These are phyloP conservation scores for Cryptococcus sp. DNA, from an alignment of 1,284 basidiomycete genomes.

Conservation along the genomic window DNA sequence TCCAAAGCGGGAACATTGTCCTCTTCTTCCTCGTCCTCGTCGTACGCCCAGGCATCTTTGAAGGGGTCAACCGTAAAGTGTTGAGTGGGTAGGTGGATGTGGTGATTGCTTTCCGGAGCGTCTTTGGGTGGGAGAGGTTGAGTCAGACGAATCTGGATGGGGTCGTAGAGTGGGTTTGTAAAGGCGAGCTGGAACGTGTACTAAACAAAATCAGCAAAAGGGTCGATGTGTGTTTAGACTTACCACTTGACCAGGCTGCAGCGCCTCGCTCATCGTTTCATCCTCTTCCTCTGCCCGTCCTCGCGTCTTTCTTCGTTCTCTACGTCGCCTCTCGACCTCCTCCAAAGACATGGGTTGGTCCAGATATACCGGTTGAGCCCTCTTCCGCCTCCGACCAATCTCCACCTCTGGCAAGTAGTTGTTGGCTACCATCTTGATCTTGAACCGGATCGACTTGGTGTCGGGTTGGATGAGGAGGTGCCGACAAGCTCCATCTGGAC, in stretches of 20 bases:
- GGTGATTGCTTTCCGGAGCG: slow-evolving; percentile 16
- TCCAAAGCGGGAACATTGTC: slow-evolving; percentile 53
- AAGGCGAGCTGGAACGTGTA: slow-evolving; percentile 84
- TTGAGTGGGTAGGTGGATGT: slow-evolving; percentile 62
- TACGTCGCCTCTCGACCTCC: slow-evolving; percentile 19
- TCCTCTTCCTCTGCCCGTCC: slow-evolving; percentile 23
- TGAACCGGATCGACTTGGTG: slow-evolving; percentile 89
- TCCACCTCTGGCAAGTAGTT: slow-evolving; percentile 87
- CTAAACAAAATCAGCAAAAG: slow-evolving; percentile 10
- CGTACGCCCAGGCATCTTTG: slow-evolving; percentile 93
- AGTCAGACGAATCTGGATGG: slow-evolving; percentile 76
- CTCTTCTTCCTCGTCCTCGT: slow-evolving; percentile 73
- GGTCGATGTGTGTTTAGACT: slow-evolving; percentile 5
- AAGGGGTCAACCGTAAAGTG: slow-evolving; percentile 77
- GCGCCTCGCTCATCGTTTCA: slow-evolving; percentile 26
- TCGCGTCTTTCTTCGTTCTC: slow-evolving; percentile 19
- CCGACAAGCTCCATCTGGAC: slow-evolving; percentile 68
- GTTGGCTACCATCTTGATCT: slow-evolving; percentile 92
- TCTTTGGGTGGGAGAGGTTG: slow-evolving; percentile 49
- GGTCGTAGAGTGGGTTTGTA: slow-evolving; percentile 89
- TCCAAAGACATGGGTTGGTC: slow-evolving; percentile 5
- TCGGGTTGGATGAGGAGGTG: slow-evolving; percentile 98
- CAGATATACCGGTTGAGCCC: slow-evolving; percentile 11
- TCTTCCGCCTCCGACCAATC: slow-evolving; percentile 49
- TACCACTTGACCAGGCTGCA: slow-evolving; percentile 30